A percentile compares a stretch with the other conserved stretches of the same genome.
These are phyloP conservation scores for Cicer chorassanicum DNA, from an alignment of 306 rosid species.

Conservation along the genomic window DNA sequence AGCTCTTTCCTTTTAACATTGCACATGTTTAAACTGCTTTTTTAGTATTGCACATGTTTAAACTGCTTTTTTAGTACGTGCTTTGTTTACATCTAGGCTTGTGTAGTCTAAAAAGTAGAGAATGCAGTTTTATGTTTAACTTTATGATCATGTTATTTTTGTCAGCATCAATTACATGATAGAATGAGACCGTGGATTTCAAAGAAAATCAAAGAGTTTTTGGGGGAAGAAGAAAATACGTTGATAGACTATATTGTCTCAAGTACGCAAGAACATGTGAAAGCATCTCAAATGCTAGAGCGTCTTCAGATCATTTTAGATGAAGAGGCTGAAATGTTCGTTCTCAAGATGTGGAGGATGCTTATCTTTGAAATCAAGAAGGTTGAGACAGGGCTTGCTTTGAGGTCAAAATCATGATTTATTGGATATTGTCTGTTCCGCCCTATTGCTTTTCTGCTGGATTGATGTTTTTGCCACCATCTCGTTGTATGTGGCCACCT, in stretches of 20 bases:
- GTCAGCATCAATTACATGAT: conserved; percentile 87
- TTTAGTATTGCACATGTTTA: conserved; percentile 9
- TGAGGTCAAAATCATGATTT: conserved; percentile 62
- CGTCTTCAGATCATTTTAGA: conserved; percentile 90
- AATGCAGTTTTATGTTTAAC: conserved; percentile 28
- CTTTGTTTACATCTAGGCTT: conserved; percentile 11
- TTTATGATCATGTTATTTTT: conserved; percentile 22
- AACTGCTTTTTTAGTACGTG: conserved; percentile 12
- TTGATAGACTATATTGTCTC: conserved; percentile 94
- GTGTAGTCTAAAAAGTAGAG: conserved; percentile 23
- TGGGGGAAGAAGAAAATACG: conserved; percentile 95
- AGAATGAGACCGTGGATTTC: conserved; percentile 99
- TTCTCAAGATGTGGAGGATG: conserved; percentile 99
- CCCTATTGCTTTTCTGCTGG: conserved; percentile 32
- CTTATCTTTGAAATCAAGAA: conserved; percentile 97
- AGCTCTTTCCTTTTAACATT: not conserved
- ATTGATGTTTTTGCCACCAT: conserved; percentile 32
- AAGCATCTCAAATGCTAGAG: conserved; percentile 96
- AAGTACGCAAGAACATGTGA: conserved; percentile 88
- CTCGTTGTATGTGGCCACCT: conserved; percentile 20
- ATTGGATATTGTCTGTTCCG: conserved; percentile 4
- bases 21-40: conserved; percentile 1
- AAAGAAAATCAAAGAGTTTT: conserved; percentile 85
- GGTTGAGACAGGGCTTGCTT: conserved; percentile 87
- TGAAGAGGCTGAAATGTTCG: conserved; percentile 99